Evolutionary conservation across 805 yeast species (phyloP).

Genomic region (Candida fluviatilis): DNA sequence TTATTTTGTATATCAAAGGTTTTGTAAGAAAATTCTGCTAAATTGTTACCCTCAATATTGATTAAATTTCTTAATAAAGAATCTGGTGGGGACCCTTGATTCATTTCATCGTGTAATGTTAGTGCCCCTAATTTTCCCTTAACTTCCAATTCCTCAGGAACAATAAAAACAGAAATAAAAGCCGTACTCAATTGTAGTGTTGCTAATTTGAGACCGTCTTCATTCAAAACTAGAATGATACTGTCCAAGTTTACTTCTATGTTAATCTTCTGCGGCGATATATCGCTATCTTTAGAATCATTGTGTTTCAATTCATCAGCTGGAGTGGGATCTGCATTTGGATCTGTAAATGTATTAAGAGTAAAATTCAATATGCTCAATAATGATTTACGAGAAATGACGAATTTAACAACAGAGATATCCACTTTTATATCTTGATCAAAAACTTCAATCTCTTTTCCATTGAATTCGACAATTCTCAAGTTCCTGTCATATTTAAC

Average conservation of each 20-base stretch:
- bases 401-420: conserved; percentile 74
- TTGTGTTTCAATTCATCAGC: conserved; percentile 71
- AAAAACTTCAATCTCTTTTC: conserved; percentile 56
- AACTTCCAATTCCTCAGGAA: conserved; percentile 77
- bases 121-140: conserved; percentile 73
- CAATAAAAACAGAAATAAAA: conserved; percentile 54
- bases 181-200: conserved; percentile 76
- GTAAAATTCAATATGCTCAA: conserved; percentile 77
- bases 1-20: conserved; percentile 60
- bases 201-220: conserved; percentile 78
- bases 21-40: conserved; percentile 81
- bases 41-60: conserved; percentile 73
- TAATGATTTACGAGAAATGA: conserved; percentile 72
- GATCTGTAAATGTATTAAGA: conserved; percentile 84
- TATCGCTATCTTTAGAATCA: conserved; percentile 48
- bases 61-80: conserved; percentile 63
- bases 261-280: conserved; percentile 70
- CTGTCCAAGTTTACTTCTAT: conserved; percentile 69
- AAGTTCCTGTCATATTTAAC: conserved; percentile 56
- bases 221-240: conserved; percentile 70
- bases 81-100: conserved; percentile 55
- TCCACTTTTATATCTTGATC: conserved; percentile 73
- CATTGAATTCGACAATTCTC: conserved; percentile 53
- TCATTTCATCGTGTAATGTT: conserved; percentile 70
- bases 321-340: conserved; percentile 60